A percentile compares a stretch with the other conserved stretches of the same genome.
phyloP scores from a whole-genome alignment of 257 asterid species.

The Mitragyna speciosa region DNA sequence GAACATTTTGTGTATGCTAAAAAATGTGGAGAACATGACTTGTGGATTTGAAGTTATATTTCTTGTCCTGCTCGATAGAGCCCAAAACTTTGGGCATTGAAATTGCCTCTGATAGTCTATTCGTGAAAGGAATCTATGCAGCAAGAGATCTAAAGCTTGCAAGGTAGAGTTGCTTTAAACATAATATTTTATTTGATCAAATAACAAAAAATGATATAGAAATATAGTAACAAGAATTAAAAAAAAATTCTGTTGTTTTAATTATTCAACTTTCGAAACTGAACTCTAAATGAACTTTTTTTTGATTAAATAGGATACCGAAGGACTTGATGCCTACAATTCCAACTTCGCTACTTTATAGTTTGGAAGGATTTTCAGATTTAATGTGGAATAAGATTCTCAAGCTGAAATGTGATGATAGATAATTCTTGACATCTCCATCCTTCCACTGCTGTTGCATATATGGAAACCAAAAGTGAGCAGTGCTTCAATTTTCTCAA shows the following conservation, averaged over 20 bases:
- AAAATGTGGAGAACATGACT: constrained; percentile 33
- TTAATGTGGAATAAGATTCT: constrained; percentile 49
- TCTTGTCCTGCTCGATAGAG: constrained; percentile 34
- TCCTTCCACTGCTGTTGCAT: constrained; percentile 52
- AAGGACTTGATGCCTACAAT: constrained; percentile 40
- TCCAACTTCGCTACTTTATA: constrained; percentile 37
- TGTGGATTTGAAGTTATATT: constrained; percentile 44
- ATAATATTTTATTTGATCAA: too few relatives aligned
- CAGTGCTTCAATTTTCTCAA: constrained; percentile 34
- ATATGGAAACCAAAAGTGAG: constrained; percentile 40
- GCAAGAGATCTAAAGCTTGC: constrained; percentile 21
- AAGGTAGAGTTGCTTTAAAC: too few relatives aligned
- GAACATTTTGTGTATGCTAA: constrained; percentile 35
- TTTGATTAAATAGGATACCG: too few relatives aligned
- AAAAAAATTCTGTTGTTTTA: too few relatives aligned
- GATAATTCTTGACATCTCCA: constrained; percentile 54
- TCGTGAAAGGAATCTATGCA: constrained; percentile 20
- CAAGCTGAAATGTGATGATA: constrained; percentile 36
- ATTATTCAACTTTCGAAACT: too few relatives aligned
- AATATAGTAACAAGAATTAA: too few relatives aligned
- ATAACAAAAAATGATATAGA: too few relatives aligned
- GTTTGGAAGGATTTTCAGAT: constrained; percentile 45
- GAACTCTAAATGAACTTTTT: too few relatives aligned
- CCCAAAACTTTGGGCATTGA: constrained; percentile 30
- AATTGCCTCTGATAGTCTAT: constrained; percentile 27